Evolutionary conservation across 2,329 filamentous ascomycete genomes (phyloP), one percentile per base, ranked within the genome.

Genomic region (Fusarium austroafricanum): DNA sequence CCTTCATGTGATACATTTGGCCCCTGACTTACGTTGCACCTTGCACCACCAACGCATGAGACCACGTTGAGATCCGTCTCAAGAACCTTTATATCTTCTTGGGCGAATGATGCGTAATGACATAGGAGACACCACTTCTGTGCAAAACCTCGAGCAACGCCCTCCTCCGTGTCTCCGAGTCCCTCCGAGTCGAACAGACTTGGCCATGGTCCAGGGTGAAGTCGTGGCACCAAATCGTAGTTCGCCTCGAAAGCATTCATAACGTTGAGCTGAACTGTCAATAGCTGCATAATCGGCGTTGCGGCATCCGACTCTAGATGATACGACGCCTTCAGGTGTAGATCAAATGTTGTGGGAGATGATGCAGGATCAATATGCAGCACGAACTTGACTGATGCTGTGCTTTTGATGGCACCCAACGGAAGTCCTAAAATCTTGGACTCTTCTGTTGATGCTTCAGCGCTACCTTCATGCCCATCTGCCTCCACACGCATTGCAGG

Each of bases 231-330:
- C 65, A 98, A 88, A 65, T 96, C 93, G 77, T 97, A 97, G 73
- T 92, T 96, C 17, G 94, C 92, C 79, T 97, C 94, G 72, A 99
- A 98, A 0, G 95, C 93, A 49, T 89, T 90, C 54, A 93, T 88
- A 55, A 97, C 86, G 37, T 89, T 86, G 7, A 98, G 78, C 53
- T 90, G 89, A 38, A 92, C 85, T 2, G 88, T 84, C 21, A 91
- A 80, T 3, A 86, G 87, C 77, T 96, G 95, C 37, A 90, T 88
- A 38, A 98, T 91, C 2, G 91, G 90, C 2, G 94, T 97, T 50
- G 92, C 90, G 1, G 89, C 83, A 75, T 98, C 94, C 8, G 92
- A 92, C 4, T 89, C 83, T 3, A 98, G 84, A 72, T 92, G 89
- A 76, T 99, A 99, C 9, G 88, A 84, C 2, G 91, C 89, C 68